A percentile compares a stretch with the other conserved stretches of the same genome.
These are phyloP conservation scores for Naganishia cerealis DNA, from an alignment of 1,284 basidiomycete genomes.

Conservation along the genomic window DNA sequence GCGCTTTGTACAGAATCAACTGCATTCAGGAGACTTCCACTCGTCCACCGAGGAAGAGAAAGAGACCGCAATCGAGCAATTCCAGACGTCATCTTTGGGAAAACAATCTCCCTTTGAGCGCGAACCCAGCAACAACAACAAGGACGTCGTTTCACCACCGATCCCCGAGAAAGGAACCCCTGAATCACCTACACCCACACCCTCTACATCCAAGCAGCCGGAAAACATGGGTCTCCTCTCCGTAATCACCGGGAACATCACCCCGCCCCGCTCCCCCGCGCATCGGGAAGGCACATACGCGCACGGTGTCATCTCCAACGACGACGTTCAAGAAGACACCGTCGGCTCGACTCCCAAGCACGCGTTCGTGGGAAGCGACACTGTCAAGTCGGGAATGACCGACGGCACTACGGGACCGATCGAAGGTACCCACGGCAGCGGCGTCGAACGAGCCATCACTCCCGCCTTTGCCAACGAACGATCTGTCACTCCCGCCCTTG, in stretches of 20 bases:
- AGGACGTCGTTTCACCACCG: not conserved
- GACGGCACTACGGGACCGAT: conserved; percentile 3
- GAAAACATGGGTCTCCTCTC: conserved; percentile 29
- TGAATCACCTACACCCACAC: conserved; percentile 4
- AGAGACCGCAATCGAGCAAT: conserved; percentile 11
- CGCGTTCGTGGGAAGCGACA: conserved; percentile 7
- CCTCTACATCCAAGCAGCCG: not conserved
- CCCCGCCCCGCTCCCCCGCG: conserved; percentile 12
- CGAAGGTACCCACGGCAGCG: not conserved
- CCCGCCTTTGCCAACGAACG: not conserved
- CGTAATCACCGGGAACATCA: conserved; percentile 29
- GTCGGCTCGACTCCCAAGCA: conserved; percentile 9
- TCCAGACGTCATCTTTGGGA: not conserved
- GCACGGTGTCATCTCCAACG: conserved; percentile 18
- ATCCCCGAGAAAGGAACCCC: not conserved
- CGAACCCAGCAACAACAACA: not conserved
- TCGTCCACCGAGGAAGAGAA: conserved; percentile 7
- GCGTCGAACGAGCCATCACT: not conserved
- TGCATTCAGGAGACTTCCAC: not conserved
- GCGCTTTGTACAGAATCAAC: conserved; percentile 5
- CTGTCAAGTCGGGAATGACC: conserved; percentile 19
- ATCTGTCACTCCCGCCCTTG: not conserved
- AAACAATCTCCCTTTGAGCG: not conserved
- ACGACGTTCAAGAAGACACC: conserved; percentile 16
- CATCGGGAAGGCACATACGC: conserved; percentile 7